Conservation (phyloP, 1,139 yeast genomes). For the Eremothecium coryli region DNA sequence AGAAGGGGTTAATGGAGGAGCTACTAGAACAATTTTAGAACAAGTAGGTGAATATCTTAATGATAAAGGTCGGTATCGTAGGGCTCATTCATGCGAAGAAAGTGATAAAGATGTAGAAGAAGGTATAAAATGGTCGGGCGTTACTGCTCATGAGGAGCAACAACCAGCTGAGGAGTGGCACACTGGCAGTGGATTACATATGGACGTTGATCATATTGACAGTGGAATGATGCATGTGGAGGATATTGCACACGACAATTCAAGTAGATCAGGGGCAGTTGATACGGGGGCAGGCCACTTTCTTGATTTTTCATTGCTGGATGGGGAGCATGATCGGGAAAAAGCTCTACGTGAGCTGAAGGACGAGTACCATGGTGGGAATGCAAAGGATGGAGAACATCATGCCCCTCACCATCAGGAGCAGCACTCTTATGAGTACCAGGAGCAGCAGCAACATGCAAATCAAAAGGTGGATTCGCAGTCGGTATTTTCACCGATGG, state of each 20-base stretch:
- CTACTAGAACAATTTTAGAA: slow-evolving; percentile 29
- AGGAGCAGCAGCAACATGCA: slow-evolving; percentile 5
- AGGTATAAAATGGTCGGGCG: slow-evolving; percentile 9
- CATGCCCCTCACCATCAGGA: no score
- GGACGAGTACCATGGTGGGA: neutral
- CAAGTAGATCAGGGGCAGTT: slow-evolving; percentile 1
- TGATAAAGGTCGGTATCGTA: slow-evolving; percentile 7
- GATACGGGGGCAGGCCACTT: slow-evolving; percentile 3
- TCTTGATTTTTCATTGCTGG: slow-evolving; percentile 8
- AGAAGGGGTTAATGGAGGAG: no score
- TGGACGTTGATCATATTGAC: neutral
- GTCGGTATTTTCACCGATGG: slow-evolving; percentile 24
- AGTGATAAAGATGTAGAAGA: neutral
- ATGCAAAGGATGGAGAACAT: neutral
- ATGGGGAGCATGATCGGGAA: slow-evolving; percentile 1
- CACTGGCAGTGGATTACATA: neutral
- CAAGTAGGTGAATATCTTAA: slow-evolving; percentile 28
- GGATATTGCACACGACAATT: neutral
- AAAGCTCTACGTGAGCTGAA: neutral
- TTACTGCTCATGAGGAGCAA: no score
- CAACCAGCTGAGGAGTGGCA: neutral
- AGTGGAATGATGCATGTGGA: neutral
- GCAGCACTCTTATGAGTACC: no score
- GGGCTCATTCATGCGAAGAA: neutral
- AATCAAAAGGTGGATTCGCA: slow-evolving; percentile 16